Base-by-base conservation (phyloP, 2,329 filamentous ascomycete genomes). In the Neonectria hederae region DNA sequence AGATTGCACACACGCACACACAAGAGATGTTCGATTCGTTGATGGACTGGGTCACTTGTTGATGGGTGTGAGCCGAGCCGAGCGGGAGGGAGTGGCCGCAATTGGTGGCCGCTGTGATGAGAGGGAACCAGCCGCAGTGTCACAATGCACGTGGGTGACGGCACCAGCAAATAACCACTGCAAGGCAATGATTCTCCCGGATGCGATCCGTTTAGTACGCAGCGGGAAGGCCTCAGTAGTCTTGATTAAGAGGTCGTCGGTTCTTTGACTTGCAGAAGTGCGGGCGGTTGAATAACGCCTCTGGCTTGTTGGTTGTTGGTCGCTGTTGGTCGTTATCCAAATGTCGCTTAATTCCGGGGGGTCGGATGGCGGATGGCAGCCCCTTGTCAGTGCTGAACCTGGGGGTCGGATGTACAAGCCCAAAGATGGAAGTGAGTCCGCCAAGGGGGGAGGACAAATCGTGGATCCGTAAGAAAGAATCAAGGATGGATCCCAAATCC, bases 81-180 rank as follows among this genome's bases (percentile, higher is more conserved):
- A 70, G 70, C 59, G 64, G 63, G 69, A 72, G 68, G 69, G 52
- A 65, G 52, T 62, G 48, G 54, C 63, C 55, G 65, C 70, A 63
- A 74, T 74, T 74, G 72, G 72, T 54, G 67, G 60, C 65, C 30
- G 59, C 46, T 66, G 72, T 74, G 72, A 74, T 72, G 59, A 72
- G 64, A 64, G 59, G 43, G 60, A 45, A 54, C 42, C 59, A 70
- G 69, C 63, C 65, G 70, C 72, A 74, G 72, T 57, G 68, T 56
- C 56, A 65, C 59, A 63, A 56, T 58, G 63, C 72, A 74, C 72
- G 72, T 72, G 72, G 62, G 62, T 59, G 66, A 69, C 49, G 54
- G 59, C 8, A 65, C 30, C 46, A 51, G 56, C 64, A 61, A 66
- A 66, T 66, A 57, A 45, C 42, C 14, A 49, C 32, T 32, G n/a